Evolutionary conservation across 2,329 filamentous ascomycete genomes (phyloP).

Genomic region (Thermochaetoides dissita): DNA sequence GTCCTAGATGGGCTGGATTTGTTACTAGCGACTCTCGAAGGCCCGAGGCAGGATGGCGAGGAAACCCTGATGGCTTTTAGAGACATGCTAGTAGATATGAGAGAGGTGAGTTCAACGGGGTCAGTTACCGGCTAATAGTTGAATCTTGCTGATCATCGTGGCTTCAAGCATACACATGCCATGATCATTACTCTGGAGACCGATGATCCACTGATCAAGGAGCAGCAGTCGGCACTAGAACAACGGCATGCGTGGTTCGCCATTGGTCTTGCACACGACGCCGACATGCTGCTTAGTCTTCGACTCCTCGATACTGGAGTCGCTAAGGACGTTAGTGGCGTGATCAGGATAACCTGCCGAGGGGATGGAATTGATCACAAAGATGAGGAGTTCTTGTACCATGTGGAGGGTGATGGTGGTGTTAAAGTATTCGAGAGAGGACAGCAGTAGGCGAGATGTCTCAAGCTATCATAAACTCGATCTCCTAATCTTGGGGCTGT

Average conservation of each 20-base stretch:
- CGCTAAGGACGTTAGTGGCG: conserved; percentile 83
- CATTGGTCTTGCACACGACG: conserved; percentile 59
- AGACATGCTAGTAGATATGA: conserved; percentile 42
- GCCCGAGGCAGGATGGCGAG: conserved; percentile 16
- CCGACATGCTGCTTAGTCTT: conserved; percentile 56
- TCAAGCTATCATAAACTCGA: too few relatives aligned
- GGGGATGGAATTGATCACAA: conserved; percentile 23
- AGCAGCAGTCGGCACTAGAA: conserved; percentile 51
- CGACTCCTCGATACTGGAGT: conserved; percentile 71
- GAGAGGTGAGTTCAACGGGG: conserved; percentile 39
- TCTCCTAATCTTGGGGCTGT: too few relatives aligned
- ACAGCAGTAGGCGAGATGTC: conserved; percentile 25
- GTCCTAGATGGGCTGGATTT: conserved; percentile 54
- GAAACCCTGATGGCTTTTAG: conserved; percentile 27
- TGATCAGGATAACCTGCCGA: conserved; percentile 59
- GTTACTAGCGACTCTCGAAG: conserved; percentile 37
- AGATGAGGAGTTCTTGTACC: conserved; percentile 66
- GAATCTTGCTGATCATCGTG: not conserved
- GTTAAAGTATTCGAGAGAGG: conserved; percentile 79
- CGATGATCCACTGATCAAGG: conserved; percentile 55
- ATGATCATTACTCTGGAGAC: conserved; percentile 57
- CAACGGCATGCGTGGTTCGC: conserved; percentile 57
- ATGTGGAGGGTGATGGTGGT: conserved; percentile 62
- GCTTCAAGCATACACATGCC: conserved; percentile 43
- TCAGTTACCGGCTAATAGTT: too few relatives aligned